Evolutionary conservation across 495 filamentous ascomycete genomes (phyloP), one percentile per base, ranked within the genome.

Genomic region (Cryomyces minteri): DNA sequence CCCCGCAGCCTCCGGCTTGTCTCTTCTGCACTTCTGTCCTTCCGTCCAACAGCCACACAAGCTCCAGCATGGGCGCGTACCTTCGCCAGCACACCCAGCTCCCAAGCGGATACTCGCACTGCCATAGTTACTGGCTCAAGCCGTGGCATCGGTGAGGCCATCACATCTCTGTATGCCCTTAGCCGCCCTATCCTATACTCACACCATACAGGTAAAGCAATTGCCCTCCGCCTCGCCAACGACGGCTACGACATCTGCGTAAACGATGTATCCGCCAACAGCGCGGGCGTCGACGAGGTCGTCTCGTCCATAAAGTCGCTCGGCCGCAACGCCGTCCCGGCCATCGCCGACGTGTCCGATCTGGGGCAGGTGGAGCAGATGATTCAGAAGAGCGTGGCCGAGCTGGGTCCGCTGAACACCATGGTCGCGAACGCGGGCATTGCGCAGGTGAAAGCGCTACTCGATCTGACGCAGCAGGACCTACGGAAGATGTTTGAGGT

Each of bases 351-450:
- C 48, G 71, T 79, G n/a, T 65, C 68, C 18, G 69, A 63, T 8
- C 56, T 63, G 10, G 31, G 54, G 1, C 58, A 70, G 38, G 74
- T 78, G 7, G 55, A 67, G 50, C 39, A 45, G 5, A 64, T 80
- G 47, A 58, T 80, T 3, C 42, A 63, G 30, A 58, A 53, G 2
- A 65, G 67, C 4, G 66, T 73, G 2, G 43, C 56, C 2, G 49
- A 54, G 18, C 59, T 79, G 0, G 76, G 75, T 6, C 67, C 69
- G 2, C 54, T 80, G 18, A 66, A 65, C 41, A 71, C 70, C 14
- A 77, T 77, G 72, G 56, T 79, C 34, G 74, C 74, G 38, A 77
- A 79, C 51, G 74, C 74, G 0, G 74, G 74, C 12, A 76, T 77
- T 39, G 66, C 67, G 9, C 67, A 72, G 54, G 72, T 71, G 10